Evolutionary conservation across 148 eudicot species (phyloP).

Genomic region (Linanthus parryae): DNA sequence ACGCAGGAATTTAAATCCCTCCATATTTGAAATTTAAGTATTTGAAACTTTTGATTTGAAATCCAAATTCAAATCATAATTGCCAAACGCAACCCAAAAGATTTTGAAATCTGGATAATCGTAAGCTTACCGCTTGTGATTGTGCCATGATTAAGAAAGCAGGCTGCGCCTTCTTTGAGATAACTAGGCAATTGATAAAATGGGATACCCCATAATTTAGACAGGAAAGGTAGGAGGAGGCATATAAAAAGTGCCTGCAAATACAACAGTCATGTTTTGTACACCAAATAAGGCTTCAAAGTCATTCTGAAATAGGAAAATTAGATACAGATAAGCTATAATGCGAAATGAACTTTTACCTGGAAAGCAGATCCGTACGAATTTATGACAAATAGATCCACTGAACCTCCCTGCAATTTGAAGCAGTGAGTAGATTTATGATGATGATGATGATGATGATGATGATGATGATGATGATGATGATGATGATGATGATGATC

Average conservation of each 20-base stretch:
- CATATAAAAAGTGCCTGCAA: conserved; percentile 83
- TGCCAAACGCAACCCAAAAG: not conserved
- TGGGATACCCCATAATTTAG: conserved; percentile 95
- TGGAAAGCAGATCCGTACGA: conserved; percentile 98
- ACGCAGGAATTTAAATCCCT: no score
- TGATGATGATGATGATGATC: no score
- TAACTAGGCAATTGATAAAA: conserved; percentile 77
- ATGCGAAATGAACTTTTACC: conserved; percentile 30
- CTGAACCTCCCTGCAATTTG: conserved; percentile 54
- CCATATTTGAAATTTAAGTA: no score
- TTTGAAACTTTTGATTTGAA: no score
- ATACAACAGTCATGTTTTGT: no score
- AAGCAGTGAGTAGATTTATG: no score
- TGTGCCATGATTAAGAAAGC: conserved; percentile 74
- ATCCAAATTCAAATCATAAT: no score
- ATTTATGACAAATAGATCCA: conserved; percentile 96
- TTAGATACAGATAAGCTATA: not conserved
- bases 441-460: no score
- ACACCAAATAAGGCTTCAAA: no score
- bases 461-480: no score
- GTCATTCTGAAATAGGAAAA: no score
- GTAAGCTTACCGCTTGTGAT: conserved; percentile 38
- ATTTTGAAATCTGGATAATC: not conserved
- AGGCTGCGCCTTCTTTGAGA: conserved; percentile 94
- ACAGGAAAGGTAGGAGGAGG: conserved; percentile 89